These are phyloP conservation scores for Castanea mollissima DNA, from an alignment of 306 rosid species.

Conservation along the genomic window DNA sequence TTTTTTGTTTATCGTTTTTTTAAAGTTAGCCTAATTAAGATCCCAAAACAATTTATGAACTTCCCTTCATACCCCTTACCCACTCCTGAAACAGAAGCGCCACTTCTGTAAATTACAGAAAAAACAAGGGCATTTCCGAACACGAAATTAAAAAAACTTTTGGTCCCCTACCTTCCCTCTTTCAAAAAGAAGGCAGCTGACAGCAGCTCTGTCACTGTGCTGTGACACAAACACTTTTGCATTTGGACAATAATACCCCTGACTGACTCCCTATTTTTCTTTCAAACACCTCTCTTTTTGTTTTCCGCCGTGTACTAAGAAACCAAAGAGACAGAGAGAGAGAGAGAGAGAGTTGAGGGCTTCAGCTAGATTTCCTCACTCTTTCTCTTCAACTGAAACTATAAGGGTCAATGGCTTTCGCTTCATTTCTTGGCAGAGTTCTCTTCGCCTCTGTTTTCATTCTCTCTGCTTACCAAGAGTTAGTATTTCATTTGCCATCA, in stretches of 20 bases:
- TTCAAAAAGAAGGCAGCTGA: neutral
- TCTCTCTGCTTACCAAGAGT: slow-evolving; percentile 65
- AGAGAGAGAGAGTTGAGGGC: neutral
- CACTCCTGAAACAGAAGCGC: too few species aligned
- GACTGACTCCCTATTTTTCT: neutral
- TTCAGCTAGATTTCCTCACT: slow-evolving; percentile 20
- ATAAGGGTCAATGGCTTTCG: slow-evolving; percentile 36
- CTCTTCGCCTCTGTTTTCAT: slow-evolving; percentile 59
- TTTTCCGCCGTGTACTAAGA: neutral
- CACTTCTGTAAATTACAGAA: neutral
- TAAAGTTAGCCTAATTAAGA: too few species aligned
- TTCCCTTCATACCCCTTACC: too few species aligned
- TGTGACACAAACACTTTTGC: neutral
- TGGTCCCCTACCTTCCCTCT: neutral
- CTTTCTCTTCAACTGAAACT: neutral
- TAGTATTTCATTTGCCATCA: slow-evolving; percentile 10
- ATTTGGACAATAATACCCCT: neutral
- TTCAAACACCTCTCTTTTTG: neutral
- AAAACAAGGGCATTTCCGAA: slow-evolving; percentile 7
- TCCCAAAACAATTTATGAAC: too few species aligned
- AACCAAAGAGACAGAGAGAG: neutral
- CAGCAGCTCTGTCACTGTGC: neutral
- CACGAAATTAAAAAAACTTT: neutral
- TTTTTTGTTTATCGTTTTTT: too few species aligned
- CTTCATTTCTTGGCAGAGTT: slow-evolving; percentile 62